phyloP scores from a whole-genome alignment of 2,329 filamentous ascomycete genomes.

The Botrytis byssoidea region DNA sequence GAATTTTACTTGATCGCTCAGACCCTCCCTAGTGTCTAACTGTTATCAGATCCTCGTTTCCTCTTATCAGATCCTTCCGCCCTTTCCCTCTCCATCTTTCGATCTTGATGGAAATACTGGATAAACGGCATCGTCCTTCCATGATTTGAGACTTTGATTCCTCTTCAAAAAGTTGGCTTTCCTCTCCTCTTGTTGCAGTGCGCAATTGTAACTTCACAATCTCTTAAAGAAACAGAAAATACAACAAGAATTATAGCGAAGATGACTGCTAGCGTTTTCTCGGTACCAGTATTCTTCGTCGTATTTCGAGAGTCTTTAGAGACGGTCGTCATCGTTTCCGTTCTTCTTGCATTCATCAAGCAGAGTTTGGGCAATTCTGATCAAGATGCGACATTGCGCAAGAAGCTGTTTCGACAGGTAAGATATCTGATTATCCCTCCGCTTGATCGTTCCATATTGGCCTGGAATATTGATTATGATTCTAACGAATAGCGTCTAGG shows the following conservation, averaged over 20 bases:
- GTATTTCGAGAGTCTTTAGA: slow-evolving; percentile 84
- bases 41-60: slow-evolving; percentile 21
- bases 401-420: slow-evolving; percentile 61
- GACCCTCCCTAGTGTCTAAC: not conserved
- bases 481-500: slow-evolving; percentile 39
- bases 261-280: slow-evolving; percentile 69
- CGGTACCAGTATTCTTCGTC: slow-evolving; percentile 84
- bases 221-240: not conserved
- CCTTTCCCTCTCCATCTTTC: not conserved
- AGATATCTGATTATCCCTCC: not conserved
- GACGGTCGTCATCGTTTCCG: slow-evolving; percentile 79
- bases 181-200: not conserved
- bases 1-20: not conserved
- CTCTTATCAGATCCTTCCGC: not conserved
- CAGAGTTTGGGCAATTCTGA: slow-evolving; percentile 69
- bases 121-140: not conserved
- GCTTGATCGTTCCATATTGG: not conserved
- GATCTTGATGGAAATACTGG: not conserved
- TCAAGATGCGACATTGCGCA: slow-evolving; percentile 61
- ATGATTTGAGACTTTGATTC: not conserved
- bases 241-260: not conserved
- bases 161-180: not conserved
- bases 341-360: slow-evolving; percentile 82
- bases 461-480: not conserved
- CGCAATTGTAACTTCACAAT: not conserved